Conservation (phyloP, 257 asterid genomes). For the Buddleja alternifolia region DNA sequence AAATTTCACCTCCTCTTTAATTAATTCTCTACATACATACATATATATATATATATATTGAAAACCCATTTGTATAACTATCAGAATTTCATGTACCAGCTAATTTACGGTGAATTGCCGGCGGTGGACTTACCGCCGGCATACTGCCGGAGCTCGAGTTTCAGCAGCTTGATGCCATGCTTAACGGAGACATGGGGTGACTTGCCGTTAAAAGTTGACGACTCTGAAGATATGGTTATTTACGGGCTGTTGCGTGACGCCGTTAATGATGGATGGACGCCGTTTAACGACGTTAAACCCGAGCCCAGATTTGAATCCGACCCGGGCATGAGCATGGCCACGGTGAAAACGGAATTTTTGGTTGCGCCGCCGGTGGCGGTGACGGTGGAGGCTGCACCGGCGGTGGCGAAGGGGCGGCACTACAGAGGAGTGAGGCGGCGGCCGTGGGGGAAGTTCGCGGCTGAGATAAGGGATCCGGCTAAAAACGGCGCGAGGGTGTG, state of each 20-base stretch:
- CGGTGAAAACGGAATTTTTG: slow-evolving; percentile 21
- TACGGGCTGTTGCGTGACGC: slow-evolving; percentile 80
- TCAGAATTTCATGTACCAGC: slow-evolving; percentile 39
- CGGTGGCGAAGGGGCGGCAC: slow-evolving; percentile 63
- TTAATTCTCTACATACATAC: background rate
- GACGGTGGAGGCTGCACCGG: slow-evolving; percentile 10
- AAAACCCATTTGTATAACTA: background rate
- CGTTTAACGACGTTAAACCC: slow-evolving; percentile 63
- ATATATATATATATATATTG: background rate
- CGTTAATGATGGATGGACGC: slow-evolving; percentile 78
- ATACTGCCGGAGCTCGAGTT: slow-evolving; percentile 64
- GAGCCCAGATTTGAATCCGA: slow-evolving; percentile 52
- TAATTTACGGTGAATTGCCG: slow-evolving; percentile 37
- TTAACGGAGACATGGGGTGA: slow-evolving; percentile 86
- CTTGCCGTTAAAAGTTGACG: slow-evolving; percentile 82
- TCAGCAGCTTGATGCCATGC: slow-evolving; percentile 62
- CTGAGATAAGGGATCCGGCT: slow-evolving; percentile 89
- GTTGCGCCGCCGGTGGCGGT: slow-evolving; percentile 27
- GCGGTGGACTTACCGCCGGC: slow-evolving; percentile 38
- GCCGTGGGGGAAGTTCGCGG: slow-evolving; percentile 95
- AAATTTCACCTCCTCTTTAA: background rate
- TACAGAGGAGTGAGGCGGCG: slow-evolving; percentile 84
- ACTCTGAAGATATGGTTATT: slow-evolving; percentile 84
- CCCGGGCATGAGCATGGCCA: slow-evolving; percentile 26
- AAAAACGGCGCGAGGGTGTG: slow-evolving; percentile 90